phyloP scores from a whole-genome alignment of 257 asterid species.

The Coffea canephora region DNA sequence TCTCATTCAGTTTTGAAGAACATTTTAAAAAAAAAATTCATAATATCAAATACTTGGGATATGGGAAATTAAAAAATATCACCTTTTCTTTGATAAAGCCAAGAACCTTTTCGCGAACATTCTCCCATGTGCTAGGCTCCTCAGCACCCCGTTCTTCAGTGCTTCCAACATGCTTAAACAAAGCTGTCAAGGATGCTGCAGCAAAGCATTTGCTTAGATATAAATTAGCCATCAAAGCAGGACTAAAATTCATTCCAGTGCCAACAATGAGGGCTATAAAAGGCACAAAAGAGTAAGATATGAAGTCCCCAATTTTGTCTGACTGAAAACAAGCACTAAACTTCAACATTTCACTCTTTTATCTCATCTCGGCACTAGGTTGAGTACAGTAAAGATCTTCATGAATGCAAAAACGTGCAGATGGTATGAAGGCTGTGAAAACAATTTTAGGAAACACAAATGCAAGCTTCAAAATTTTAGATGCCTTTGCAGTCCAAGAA shows the following conservation, averaged over 20 bases:
- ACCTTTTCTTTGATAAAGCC: conserved; percentile 88
- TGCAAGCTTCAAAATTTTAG: neutral
- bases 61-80: neutral
- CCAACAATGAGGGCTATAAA: neutral
- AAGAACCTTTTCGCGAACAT: conserved; percentile 82
- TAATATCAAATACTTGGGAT: neutral
- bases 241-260: too few species aligned
- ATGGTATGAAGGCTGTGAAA: neutral
- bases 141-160: conserved; percentile 77
- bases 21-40: neutral
- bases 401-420: neutral
- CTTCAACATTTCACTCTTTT: neutral
- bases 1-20: neutral
- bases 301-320: neutral
- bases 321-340: neutral
- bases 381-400: neutral
- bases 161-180: conserved; percentile 84
- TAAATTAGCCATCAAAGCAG: conserved; percentile 1
- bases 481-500: neutral
- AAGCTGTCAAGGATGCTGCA: conserved; percentile 88
- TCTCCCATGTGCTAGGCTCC: conserved; percentile 76
- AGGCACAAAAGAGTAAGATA: neutral
- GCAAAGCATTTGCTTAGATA: conserved; percentile 15
- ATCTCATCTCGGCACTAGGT: neutral
- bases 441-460: neutral